Conservation (phyloP, 2,329 filamentous ascomycete species). For the Colletotrichum cereale region DNA sequence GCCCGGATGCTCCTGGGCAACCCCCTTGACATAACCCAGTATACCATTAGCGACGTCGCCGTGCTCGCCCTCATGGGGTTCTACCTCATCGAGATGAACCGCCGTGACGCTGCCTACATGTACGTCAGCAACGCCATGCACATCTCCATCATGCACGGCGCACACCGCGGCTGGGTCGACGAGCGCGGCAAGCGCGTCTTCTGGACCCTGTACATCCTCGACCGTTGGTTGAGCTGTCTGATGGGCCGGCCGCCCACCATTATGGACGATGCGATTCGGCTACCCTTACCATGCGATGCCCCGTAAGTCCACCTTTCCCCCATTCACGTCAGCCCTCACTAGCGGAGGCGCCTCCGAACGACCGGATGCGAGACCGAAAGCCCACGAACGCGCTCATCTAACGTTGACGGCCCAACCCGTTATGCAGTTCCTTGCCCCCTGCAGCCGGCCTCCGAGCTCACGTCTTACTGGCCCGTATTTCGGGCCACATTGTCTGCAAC, state of each 20-base stretch:
- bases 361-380: constrained; percentile 16
- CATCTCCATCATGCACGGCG: constrained; percentile 62
- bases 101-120: constrained; percentile 62
- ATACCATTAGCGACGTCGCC: constrained; percentile 58
- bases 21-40: constrained; percentile 58
- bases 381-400: constrained; percentile 4
- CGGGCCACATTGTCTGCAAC: constrained; percentile 61
- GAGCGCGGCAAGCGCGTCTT: constrained; percentile 61
- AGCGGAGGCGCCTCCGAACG: constrained; percentile 14
- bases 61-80: constrained; percentile 61
- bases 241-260: constrained; percentile 63
- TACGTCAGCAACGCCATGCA: constrained; percentile 62
- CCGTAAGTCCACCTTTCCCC: constrained; percentile 51
- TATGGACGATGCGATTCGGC: constrained; percentile 60
- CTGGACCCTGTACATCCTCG: constrained; percentile 66
- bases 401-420: constrained; percentile 16
- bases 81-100: constrained; percentile 63
- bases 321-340: not conserved
- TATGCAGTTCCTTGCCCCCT: constrained; percentile 56
- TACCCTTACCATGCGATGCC: constrained; percentile 55
- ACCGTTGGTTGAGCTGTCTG: constrained; percentile 62
- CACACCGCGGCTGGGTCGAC: constrained; percentile 58
- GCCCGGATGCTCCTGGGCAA: constrained; percentile 60
- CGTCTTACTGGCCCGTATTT: constrained; percentile 61
- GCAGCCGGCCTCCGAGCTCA: constrained; percentile 59